Evolutionary conservation across 306 rosid genomes (phyloP).

Genomic region (Phaseolus lunatus): DNA sequence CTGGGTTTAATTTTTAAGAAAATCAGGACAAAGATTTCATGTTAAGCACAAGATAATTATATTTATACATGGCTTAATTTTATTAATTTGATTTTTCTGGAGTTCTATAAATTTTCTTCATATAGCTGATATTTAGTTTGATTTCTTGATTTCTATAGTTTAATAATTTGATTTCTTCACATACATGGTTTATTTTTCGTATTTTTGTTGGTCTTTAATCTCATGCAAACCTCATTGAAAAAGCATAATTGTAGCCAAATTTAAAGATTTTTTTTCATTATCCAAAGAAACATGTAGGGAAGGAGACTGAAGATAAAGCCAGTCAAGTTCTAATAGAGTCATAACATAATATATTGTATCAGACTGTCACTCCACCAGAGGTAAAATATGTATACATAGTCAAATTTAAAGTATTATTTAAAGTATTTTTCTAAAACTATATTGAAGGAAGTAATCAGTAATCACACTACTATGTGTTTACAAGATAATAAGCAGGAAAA

Average conservation of each 20-base stretch:
- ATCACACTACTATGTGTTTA: background rate
- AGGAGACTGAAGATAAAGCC: background rate
- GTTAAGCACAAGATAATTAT: background rate
- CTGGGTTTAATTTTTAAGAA: background rate
- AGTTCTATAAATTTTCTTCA: background rate
- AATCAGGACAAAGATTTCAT: background rate
- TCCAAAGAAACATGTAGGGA: background rate
- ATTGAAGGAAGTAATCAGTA: slow-evolving; percentile 2
- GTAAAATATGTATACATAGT: background rate
- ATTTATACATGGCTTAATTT: background rate
- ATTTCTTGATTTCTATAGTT: background rate
- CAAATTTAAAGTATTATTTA: background rate
- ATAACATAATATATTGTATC: background rate
- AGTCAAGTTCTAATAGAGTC: background rate
- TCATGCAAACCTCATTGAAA: background rate
- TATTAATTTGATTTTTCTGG: background rate
- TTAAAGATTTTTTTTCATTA: background rate
- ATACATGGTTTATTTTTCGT: no score
- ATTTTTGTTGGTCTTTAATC: background rate
- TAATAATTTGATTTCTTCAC: no score
- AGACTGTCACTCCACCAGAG: background rate
- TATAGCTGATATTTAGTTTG: background rate
- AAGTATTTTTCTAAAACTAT: background rate
- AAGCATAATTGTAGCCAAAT: background rate
- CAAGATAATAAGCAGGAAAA: slow-evolving; percentile 8